Evolutionary conservation across 371 early-diverging fungal species (phyloP).

Genomic region (Mucor ambiguus): DNA sequence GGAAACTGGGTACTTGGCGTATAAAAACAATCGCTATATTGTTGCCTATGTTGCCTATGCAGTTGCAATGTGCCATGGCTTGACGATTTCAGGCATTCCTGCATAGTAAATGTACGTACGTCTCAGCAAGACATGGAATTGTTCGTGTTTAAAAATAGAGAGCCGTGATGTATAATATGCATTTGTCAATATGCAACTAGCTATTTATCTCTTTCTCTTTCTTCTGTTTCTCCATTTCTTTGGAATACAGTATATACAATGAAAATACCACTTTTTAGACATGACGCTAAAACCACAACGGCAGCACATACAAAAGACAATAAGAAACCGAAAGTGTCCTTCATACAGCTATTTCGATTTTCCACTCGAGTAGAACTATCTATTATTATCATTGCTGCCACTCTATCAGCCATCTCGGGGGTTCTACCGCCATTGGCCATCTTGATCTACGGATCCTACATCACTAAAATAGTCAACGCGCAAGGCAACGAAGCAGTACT

Average conservation of each 20-base stretch:
- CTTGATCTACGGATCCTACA: constrained; percentile 39
- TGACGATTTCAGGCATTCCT: not conserved
- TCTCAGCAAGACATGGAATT: not conserved
- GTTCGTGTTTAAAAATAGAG: not conserved
- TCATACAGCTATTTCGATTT: constrained; percentile 41
- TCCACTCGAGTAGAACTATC: constrained; percentile 26
- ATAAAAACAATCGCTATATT: no score
- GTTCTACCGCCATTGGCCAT: constrained; percentile 42
- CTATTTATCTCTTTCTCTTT: not conserved
- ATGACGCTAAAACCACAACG: not conserved
- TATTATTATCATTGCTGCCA: constrained; percentile 23
- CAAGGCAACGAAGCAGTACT: constrained; percentile 9
- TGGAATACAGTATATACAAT: not conserved
- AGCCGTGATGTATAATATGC: not conserved
- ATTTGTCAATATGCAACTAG: not conserved
- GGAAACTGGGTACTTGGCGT: no score
- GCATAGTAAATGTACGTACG: not conserved
- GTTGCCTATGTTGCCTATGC: not conserved
- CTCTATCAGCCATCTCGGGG: constrained; percentile 33
- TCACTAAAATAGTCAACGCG: constrained; percentile 7
- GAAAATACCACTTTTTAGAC: not conserved
- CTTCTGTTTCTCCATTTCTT: not conserved
- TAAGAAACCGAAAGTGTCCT: constrained; percentile 32
- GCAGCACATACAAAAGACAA: not conserved
- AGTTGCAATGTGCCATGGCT: not conserved